Evolutionary conservation across 495 filamentous ascomycete species (phyloP).

Genomic region (Penicillium paradoxum): DNA sequence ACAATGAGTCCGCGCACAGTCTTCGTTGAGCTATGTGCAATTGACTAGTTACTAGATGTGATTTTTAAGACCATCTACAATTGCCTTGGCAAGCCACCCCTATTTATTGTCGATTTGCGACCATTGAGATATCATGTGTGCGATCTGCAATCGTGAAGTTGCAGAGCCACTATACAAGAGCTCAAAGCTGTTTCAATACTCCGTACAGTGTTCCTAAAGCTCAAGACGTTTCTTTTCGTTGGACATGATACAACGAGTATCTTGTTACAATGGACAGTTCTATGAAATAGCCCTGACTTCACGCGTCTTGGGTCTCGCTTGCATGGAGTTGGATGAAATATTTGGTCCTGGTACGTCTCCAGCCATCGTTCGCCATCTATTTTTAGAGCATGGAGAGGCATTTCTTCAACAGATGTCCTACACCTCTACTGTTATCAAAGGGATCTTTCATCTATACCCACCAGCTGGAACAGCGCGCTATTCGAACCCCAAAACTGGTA

Average conservation of each 20-base stretch:
- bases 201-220: slow-evolving; percentile 41
- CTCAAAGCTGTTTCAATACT: slow-evolving; percentile 35
- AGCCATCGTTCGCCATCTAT: neutral
- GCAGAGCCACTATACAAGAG: slow-evolving; percentile 27
- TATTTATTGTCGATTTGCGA: slow-evolving; percentile 29
- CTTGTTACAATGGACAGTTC: slow-evolving; percentile 31
- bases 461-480: slow-evolving; percentile 37
- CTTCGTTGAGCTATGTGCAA: neutral
- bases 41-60: neutral
- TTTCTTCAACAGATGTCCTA: slow-evolving; percentile 39
- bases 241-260: slow-evolving; percentile 39
- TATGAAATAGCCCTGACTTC: slow-evolving; percentile 49
- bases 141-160: slow-evolving; percentile 16
- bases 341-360: neutral
- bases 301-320: slow-evolving; percentile 28
- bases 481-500: slow-evolving; percentile 23
- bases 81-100: slow-evolving; percentile 2
- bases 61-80: neutral
- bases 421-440: slow-evolving; percentile 45
- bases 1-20: no score
- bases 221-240: slow-evolving; percentile 30
- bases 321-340: slow-evolving; percentile 40
- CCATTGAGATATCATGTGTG: slow-evolving; percentile 21
- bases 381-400: slow-evolving; percentile 2
- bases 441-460: slow-evolving; percentile 41